phyloP scores from a whole-genome alignment of 2,329 filamentous ascomycete species.

The Alternaria longipes region DNA sequence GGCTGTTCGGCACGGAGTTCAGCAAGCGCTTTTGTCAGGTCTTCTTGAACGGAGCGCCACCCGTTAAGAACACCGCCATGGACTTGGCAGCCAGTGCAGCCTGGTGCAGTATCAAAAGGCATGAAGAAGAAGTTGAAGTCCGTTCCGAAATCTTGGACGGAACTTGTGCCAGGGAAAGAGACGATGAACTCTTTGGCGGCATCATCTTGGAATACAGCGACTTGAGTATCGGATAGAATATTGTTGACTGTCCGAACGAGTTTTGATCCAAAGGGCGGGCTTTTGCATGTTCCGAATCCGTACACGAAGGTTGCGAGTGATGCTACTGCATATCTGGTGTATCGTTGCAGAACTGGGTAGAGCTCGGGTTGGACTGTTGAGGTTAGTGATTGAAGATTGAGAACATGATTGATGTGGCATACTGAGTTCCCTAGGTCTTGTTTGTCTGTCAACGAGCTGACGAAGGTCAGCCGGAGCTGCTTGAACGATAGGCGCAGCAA shows the following conservation, averaged over 20 bases:
- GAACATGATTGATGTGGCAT: background rate
- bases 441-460: slow-evolving; percentile 7
- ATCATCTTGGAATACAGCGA: slow-evolving; percentile 24
- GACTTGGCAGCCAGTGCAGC: slow-evolving; percentile 58
- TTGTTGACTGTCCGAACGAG: slow-evolving; percentile 18
- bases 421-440: slow-evolving; percentile 13
- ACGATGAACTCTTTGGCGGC: slow-evolving; percentile 21
- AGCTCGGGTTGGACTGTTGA: slow-evolving; percentile 14
- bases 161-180: slow-evolving; percentile 23
- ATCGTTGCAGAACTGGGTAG: slow-evolving; percentile 21
- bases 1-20: slow-evolving; percentile 58
- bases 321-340: slow-evolving; percentile 27
- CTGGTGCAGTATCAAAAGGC: slow-evolving; percentile 14
- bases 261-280: slow-evolving; percentile 22
- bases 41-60: slow-evolving; percentile 62
- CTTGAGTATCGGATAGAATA: slow-evolving; percentile 20
- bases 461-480: slow-evolving; percentile 9
- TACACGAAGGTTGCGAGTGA: slow-evolving; percentile 26
- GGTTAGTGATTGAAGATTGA: background rate
- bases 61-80: slow-evolving; percentile 66
- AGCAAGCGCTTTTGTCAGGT: slow-evolving; percentile 55
- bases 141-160: slow-evolving; percentile 22
- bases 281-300: slow-evolving; percentile 19
- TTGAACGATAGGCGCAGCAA: slow-evolving; percentile 14
- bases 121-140: slow-evolving; percentile 22